Percentiles rank a stretch among this genome's conserved stretches.
These are phyloP conservation scores for Castanospermum australe DNA, from an alignment of 306 rosid species.

Conservation along the genomic window DNA sequence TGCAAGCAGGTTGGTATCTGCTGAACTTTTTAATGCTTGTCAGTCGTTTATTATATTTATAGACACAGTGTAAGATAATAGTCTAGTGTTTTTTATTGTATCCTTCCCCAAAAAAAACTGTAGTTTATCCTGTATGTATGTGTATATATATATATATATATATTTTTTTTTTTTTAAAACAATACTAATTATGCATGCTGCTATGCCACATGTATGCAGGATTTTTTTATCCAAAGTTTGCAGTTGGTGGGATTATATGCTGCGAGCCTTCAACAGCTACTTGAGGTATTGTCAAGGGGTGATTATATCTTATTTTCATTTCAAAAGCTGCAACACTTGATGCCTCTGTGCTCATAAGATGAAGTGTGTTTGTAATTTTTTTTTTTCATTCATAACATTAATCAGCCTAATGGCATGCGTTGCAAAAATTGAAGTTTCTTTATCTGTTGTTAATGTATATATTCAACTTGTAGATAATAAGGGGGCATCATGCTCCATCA, in stretches of 20 bases:
- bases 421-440: background rate
- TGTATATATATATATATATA: too few species aligned
- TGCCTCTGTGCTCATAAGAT: slow-evolving; percentile 26
- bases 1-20: background rate
- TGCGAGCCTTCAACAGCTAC: slow-evolving; percentile 52
- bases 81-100: background rate
- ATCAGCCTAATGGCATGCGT: background rate
- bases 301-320: slow-evolving; percentile 6
- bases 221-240: slow-evolving; percentile 74
- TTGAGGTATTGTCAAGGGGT: slow-evolving; percentile 64
- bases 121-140: background rate
- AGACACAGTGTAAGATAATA: background rate
- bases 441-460: background rate
- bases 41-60: background rate
- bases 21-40: slow-evolving; percentile 14
- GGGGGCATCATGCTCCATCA: slow-evolving; percentile 51
- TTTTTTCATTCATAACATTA: slow-evolving; percentile 6
- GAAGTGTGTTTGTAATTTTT: background rate
- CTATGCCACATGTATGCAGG: slow-evolving; percentile 59
- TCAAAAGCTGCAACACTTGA: slow-evolving; percentile 9
- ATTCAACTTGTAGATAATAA: slow-evolving; percentile 57
- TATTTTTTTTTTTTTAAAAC: background rate
- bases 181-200: slow-evolving; percentile 28
- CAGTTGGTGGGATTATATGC: slow-evolving; percentile 72
- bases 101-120: background rate